phyloP scores from a whole-genome alignment of 148 eudicot genomes.

The Camellia lanceoleosa region DNA sequence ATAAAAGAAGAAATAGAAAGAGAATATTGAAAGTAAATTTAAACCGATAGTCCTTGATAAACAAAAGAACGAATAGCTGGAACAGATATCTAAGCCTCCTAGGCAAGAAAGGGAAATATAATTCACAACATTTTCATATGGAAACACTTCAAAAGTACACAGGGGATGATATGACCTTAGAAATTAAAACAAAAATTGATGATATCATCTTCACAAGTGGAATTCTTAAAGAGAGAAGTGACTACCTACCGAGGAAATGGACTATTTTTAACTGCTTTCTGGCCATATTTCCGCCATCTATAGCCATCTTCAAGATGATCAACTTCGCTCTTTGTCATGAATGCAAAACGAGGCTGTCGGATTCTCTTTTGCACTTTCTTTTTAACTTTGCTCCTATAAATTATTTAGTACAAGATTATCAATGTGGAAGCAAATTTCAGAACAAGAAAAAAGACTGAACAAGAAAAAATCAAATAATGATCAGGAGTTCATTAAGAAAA shows the following conservation, averaged over 20 bases:
- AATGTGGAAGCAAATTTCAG: background rate
- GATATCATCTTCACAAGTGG: background rate
- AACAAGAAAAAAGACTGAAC: background rate
- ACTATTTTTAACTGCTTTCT: conserved; percentile 94
- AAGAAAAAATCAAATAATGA: background rate
- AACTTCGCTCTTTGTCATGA: conserved; percentile 87
- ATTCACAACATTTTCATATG: background rate
- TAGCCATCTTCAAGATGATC: conserved; percentile 98
- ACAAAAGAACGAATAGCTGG: background rate
- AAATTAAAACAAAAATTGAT: background rate
- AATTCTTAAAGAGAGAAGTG: conserved; percentile 1
- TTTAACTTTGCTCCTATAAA: conserved; percentile 55
- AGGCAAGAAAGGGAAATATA: background rate
- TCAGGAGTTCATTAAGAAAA: background rate
- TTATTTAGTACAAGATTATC: background rate
- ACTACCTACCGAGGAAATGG: conserved; percentile 75
- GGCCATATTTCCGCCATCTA: conserved; percentile 93
- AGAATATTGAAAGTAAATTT: too few relatives aligned
- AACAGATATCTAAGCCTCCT: background rate
- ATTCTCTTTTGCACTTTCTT: conserved; percentile 75
- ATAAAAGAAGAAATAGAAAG: background rate
- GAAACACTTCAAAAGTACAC: background rate
- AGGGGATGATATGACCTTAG: background rate
- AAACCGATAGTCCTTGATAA: background rate
- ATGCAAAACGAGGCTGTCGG: conserved; percentile 80